Evolutionary conservation across 2,329 filamentous ascomycete genomes (phyloP).

Genomic region (Penicillium sp.): DNA sequence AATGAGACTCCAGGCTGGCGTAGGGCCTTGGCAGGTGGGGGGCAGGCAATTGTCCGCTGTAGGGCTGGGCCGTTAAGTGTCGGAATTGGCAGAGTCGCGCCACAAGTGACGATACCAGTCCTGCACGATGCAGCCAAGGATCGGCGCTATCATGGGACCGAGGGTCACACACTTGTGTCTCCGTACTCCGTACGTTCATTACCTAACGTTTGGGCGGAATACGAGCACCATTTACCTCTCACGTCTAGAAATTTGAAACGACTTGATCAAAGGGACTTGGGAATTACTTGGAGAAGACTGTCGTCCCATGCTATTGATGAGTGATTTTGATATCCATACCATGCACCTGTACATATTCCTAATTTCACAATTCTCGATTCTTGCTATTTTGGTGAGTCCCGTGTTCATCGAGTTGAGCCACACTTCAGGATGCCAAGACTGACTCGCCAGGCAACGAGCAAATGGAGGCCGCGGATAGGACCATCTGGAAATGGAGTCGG

Average conservation of each 20-base stretch:
- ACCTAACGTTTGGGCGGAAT: not conserved
- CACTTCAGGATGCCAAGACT: conserved; percentile 7
- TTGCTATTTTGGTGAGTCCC: not conserved
- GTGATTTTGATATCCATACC: not conserved
- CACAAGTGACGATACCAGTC: conserved; percentile 9
- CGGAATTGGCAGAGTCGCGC: conserved; percentile 7
- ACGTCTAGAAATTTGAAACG: too few relatives aligned
- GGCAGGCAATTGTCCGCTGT: conserved; percentile 1
- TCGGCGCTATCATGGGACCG: conserved; percentile 3
- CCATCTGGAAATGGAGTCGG: conserved; percentile 6
- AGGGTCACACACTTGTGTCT: not conserved
- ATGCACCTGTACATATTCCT: too few relatives aligned
- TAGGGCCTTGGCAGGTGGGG: conserved; percentile 24
- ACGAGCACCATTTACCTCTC: too few relatives aligned
- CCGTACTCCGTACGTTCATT: not conserved
- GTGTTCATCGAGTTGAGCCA: not conserved
- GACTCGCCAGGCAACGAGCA: conserved; percentile 24
- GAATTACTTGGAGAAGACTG: not conserved
- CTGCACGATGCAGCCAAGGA: not conserved
- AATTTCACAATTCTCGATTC: not conserved
- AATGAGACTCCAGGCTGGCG: conserved; percentile 3
- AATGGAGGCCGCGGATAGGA: conserved; percentile 22
- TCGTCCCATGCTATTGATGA: not conserved
- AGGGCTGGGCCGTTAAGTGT: conserved; percentile 21
- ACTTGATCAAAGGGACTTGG: too few relatives aligned